Evolutionary conservation across 805 yeast genomes (phyloP).

Genomic region (Tetrapisispora fleetii): DNA sequence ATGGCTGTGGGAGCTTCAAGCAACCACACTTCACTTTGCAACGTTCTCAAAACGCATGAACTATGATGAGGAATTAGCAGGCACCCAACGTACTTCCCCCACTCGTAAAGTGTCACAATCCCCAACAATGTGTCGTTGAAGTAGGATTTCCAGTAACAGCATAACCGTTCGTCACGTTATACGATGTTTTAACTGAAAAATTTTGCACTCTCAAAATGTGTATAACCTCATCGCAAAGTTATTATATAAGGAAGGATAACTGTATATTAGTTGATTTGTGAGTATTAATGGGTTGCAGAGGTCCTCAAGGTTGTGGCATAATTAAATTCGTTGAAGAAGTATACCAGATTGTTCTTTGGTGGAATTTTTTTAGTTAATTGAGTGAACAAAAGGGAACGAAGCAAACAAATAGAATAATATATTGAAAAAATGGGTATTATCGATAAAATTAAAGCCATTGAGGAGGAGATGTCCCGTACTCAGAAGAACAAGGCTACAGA

Average conservation of each 20-base stretch:
- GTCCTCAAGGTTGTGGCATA: background rate
- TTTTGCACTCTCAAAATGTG: background rate
- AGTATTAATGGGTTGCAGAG: too few species aligned
- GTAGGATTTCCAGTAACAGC: too few species aligned
- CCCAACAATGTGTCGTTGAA: too few species aligned
- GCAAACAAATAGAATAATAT: background rate
- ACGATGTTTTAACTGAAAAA: background rate
- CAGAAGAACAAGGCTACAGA: conserved; percentile 98
- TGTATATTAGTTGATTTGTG: too few species aligned
- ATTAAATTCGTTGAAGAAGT: too few species aligned
- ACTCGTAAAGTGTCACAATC: too few species aligned
- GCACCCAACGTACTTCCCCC: too few species aligned
- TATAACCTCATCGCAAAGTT: background rate
- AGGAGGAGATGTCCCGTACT: conserved; percentile 87
- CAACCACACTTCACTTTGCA: too few species aligned
- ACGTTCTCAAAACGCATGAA: too few species aligned
- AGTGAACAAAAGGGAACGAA: background rate
- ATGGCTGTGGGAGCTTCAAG: too few species aligned
- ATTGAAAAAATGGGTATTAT: conserved; percentile 24
- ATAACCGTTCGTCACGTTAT: background rate
- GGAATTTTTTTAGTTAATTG: too few species aligned
- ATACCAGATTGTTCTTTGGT: background rate
- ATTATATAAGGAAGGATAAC: background rate
- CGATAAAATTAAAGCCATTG: conserved; percentile 81
- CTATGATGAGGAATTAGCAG: too few species aligned